Conservation (phyloP, 73 alveolate genomes). For the Breviolum minutum region DNA sequence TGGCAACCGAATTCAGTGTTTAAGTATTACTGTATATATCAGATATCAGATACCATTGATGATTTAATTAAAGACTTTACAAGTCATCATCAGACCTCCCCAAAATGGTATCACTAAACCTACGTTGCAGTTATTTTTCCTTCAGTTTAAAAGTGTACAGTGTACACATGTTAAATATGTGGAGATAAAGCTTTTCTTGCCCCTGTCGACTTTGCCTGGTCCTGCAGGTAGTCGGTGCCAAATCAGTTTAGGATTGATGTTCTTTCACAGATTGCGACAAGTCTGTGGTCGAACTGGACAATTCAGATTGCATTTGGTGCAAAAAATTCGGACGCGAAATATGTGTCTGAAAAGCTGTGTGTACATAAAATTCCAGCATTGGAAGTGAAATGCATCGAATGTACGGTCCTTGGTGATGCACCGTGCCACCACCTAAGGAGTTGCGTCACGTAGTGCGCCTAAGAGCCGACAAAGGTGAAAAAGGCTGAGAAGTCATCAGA, state of each 20-base stretch:
- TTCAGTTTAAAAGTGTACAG: neutral
- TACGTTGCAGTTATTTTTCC: neutral
- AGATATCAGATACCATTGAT: neutral
- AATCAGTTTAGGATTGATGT: neutral
- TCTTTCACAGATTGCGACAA: neutral
- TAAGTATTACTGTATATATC: neutral
- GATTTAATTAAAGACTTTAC: neutral
- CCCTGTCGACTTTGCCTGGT: neutral
- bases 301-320: neutral
- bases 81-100: too few species aligned
- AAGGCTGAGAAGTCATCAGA: too few species aligned
- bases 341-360: slow-evolving; percentile 1
- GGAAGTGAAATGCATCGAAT: too few species aligned
- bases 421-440: neutral
- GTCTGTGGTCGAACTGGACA: neutral
- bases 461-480: too few species aligned
- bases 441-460: neutral
- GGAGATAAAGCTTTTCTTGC: neutral
- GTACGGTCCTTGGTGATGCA: neutral
- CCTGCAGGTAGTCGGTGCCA: slow-evolving; percentile 2
- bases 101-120: neutral
- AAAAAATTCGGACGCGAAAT: neutral
- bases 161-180: neutral
- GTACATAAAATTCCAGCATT: neutral
- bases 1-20: neutral